These are phyloP conservation scores for Schrenkiella parvula DNA, from an alignment of 345 rosid species.

Conservation along the genomic window DNA sequence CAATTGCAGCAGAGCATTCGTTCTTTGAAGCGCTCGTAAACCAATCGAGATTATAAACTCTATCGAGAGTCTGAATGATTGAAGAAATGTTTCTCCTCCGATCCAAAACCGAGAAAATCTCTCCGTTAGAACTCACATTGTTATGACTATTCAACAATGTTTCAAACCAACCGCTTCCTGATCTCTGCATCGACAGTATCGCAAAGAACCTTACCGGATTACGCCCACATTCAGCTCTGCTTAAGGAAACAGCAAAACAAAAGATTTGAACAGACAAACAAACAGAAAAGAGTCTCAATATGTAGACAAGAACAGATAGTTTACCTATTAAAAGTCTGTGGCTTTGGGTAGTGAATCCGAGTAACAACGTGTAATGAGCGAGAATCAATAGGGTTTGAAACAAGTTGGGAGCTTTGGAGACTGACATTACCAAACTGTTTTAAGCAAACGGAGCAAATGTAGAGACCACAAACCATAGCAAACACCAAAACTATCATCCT, in stretches of 20 bases:
- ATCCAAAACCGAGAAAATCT: conserved; percentile 64
- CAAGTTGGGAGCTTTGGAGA: conserved; percentile 43
- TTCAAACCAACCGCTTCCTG: conserved; percentile 99
- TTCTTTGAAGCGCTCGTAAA: conserved; percentile 88
- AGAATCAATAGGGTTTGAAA: conserved; percentile 31
- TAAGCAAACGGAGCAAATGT: conserved; percentile 56
- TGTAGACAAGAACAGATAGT: not conserved
- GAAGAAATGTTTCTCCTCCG: conserved; percentile 66
- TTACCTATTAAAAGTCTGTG: conserved; percentile 81
- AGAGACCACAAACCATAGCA: conserved; percentile 69
- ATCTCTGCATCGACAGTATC: conserved; percentile 93
- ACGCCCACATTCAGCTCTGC: conserved; percentile 67
- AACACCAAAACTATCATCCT: conserved; percentile 69
- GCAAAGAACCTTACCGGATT: conserved; percentile 85
- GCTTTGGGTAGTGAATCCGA: conserved; percentile 67
- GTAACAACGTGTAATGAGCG: conserved; percentile 32
- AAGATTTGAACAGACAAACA: not conserved
- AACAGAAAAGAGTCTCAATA: not conserved
- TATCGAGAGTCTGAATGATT: conserved; percentile 61
- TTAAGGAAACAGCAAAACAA: not conserved
- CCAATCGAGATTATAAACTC: conserved; percentile 89
- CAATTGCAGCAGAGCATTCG: conserved; percentile 91
- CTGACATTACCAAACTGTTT: conserved; percentile 51
- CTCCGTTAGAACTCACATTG: conserved; percentile 94
- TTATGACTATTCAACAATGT: conserved; percentile 85